A percentile compares a stretch with the other conserved stretches of the same genome.
Evolutionary conservation across 805 yeast species (phyloP).

Genomic region (Yarrowia porcina): DNA sequence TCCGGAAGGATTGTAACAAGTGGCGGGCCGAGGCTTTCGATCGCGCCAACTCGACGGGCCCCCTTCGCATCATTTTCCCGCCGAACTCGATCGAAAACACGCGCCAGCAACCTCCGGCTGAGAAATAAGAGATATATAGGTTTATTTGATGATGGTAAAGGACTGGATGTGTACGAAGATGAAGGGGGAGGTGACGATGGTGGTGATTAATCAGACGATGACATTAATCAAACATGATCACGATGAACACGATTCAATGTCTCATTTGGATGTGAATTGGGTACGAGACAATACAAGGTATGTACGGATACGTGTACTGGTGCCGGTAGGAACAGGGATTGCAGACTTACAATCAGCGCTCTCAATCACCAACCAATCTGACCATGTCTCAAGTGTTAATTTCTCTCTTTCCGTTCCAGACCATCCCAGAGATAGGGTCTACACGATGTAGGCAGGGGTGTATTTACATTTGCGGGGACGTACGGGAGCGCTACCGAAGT

Average conservation of each 20-base stretch:
- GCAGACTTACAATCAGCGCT: background rate
- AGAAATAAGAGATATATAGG: constrained; percentile 17
- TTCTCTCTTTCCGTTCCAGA: too few relatives aligned
- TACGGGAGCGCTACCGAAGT: background rate
- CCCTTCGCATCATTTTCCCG: constrained; percentile 18
- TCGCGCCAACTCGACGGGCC: background rate
- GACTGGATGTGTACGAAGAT: background rate
- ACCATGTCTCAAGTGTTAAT: too few relatives aligned
- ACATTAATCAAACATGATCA: too few relatives aligned
- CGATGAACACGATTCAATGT: too few relatives aligned
- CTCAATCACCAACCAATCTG: background rate
- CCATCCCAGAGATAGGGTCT: background rate
- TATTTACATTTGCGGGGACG: background rate
- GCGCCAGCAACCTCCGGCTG: background rate
- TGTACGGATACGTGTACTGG: too few relatives aligned
- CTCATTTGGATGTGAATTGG: too few relatives aligned
- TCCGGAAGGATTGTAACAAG: too few relatives aligned
- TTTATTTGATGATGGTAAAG: constrained; percentile 21
- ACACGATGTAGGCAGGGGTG: constrained; percentile 13
- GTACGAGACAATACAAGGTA: too few relatives aligned
- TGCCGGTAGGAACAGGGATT: background rate
- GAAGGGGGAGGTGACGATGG: too few relatives aligned
- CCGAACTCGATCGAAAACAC: background rate
- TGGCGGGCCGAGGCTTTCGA: background rate
- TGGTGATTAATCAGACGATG: too few relatives aligned